A percentile compares a stretch with the other conserved stretches of the same genome.
phyloP scores from a whole-genome alignment of 1,139 yeast genomes.

The Saccharomycopsis phalli region DNA sequence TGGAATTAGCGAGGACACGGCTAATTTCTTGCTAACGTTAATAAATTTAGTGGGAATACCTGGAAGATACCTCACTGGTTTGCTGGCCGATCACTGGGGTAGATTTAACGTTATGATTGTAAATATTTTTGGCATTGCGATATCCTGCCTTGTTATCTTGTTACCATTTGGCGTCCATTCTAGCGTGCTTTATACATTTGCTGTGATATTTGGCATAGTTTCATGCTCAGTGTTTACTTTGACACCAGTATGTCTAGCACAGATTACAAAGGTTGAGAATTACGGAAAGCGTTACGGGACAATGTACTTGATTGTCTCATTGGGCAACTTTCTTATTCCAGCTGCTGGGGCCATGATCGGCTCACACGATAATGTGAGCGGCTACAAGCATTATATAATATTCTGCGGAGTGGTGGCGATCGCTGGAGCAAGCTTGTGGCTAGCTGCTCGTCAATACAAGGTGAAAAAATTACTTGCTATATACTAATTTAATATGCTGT shows the following conservation, averaged over 20 bases:
- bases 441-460: constrained; percentile 9
- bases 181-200: constrained; percentile 35
- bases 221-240: constrained; percentile 40
- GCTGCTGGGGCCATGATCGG: constrained; percentile 44
- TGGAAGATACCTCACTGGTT: constrained; percentile 40
- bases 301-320: constrained; percentile 54
- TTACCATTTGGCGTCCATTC: constrained; percentile 41
- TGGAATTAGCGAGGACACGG: constrained; percentile 33
- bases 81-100: constrained; percentile 41
- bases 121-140: constrained; percentile 27
- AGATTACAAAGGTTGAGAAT: constrained; percentile 53
- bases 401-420: constrained; percentile 4
- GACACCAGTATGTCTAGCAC: constrained; percentile 45
- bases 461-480: not conserved
- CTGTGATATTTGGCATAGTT: constrained; percentile 46
- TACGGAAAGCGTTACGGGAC: constrained; percentile 68
- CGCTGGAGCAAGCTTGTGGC: constrained; percentile 6
- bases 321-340: constrained; percentile 47
- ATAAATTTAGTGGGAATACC: constrained; percentile 41
- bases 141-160: constrained; percentile 36
- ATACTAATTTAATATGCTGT: not conserved
- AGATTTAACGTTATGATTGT: constrained; percentile 44
- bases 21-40: constrained; percentile 37
- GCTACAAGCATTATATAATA: constrained; percentile 7
- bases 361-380: constrained; percentile 12